Base-by-base conservation (phyloP, 768 basidiomycete genomes). In the Phlebiopsis gigantea region DNA sequence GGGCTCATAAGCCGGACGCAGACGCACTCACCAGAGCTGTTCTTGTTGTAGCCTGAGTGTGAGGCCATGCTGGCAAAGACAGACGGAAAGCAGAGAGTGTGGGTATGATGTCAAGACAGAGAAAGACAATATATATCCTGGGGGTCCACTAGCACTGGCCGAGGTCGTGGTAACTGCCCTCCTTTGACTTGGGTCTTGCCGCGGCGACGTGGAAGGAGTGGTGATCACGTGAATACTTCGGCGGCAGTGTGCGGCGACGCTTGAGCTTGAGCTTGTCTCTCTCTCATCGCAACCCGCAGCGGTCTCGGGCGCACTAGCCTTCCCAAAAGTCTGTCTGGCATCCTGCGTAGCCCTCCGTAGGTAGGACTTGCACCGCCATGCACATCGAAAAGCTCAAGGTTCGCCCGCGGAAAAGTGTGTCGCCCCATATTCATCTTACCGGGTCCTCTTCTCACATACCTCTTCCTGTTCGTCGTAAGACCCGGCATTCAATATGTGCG, bases 351-450 rank as follows among this genome's bases (percentile, higher is more conserved):
- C n/a, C 24, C 17, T 10, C 34, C 25, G 50, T 31, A 24, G 31
- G 31, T 8, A 21, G n/a, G 31, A 30, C 50, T n/a, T 25, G 4
- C 50, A 41, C 50, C 5, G 52, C 53, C 50, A 73, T 73, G 69
- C 83, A 88, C 69, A 89, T 93, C 48, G 79, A 86, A 65, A 86
- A 84, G 59, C 80, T 92, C 69, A 90, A 87, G 72, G 90, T 92
- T 57, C 77, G 88, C 63, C 88, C 88, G 46, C 78, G 79, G 47
- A 91, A 89, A 75, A 74, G 90, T 90, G 52, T 52, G 78, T 69
- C 28, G 50, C 30, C 22, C n/a, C 30, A 51, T 39, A 30, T 51
- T 51, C 47, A n/a, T 34, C 8, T 3, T 34, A 19, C 22, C 47
- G n/a, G 26, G 24, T 25, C 19, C 30, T 31, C 15, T 46, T 22